These are phyloP conservation scores for Eremochloa ophiuroides DNA, from an alignment of 176 grass and related monocot species.

Conservation along the genomic window DNA sequence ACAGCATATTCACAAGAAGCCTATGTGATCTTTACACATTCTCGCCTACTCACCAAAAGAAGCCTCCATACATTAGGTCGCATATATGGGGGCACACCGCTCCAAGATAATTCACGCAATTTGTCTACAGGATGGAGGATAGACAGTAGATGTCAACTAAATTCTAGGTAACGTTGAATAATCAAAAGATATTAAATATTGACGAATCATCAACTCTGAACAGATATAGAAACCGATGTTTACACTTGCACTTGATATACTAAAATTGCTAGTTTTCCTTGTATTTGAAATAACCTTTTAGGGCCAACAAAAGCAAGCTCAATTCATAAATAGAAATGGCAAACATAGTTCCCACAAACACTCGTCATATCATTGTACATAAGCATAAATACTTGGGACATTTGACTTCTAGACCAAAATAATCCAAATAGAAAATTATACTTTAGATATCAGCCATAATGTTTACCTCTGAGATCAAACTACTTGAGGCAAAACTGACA, in stretches of 20 bases:
- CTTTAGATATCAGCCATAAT: background rate
- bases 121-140: conserved; percentile 61
- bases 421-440: background rate
- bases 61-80: conserved; percentile 94
- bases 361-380: background rate
- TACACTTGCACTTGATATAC: background rate
- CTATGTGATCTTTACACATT: background rate
- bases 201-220: background rate
- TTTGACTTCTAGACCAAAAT: conserved; percentile 8
- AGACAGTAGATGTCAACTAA: conserved; percentile 10
- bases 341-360: background rate
- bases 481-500: background rate
- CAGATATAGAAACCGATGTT: background rate
- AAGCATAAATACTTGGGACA: background rate
- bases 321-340: background rate
- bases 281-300: background rate
- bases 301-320: background rate
- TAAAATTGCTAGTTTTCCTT: background rate
- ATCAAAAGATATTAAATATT: background rate
- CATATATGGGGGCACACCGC: conserved; percentile 96
- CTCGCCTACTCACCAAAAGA: conserved; percentile 68
- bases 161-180: background rate
- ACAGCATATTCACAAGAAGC: conserved; percentile 9
- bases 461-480: background rate
- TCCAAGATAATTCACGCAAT: conserved; percentile 94